Percentiles rank a stretch among this genome's conserved stretches.
Conservation (phyloP, 2,329 filamentous ascomycete genomes). For the Byssoonygena ceratinophila region DNA sequence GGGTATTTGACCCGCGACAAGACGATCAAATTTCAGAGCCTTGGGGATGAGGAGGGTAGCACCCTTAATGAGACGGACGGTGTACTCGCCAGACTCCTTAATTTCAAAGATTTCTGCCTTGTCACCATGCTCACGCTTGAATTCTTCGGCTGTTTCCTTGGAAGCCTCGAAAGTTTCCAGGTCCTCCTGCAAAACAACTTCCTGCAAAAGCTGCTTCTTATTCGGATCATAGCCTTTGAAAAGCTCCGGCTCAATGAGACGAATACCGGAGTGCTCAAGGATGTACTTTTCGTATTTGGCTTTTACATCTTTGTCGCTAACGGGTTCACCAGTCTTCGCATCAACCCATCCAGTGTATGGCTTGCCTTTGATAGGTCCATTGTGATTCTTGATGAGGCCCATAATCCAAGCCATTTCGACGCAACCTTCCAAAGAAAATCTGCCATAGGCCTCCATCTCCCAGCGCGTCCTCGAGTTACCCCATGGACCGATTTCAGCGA, state of each 20-base stretch:
- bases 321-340: conserved; percentile 82
- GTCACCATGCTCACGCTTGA: conserved; percentile 91
- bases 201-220: conserved; percentile 96
- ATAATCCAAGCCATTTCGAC: conserved; percentile 99
- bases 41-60: conserved; percentile 93
- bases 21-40: conserved; percentile 89
- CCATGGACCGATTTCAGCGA: conserved; percentile 93
- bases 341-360: conserved; percentile 95
- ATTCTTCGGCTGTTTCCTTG: conserved; percentile 94
- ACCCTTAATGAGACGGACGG: conserved; percentile 88
- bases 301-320: conserved; percentile 98
- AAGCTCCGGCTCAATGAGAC: conserved; percentile 91
- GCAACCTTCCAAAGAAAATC: conserved; percentile 95
- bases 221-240: conserved; percentile 96
- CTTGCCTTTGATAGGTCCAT: conserved; percentile 89
- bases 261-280: conserved; percentile 91
- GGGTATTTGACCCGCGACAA: conserved; percentile 92
- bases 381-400: conserved; percentile 98
- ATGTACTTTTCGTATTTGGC: conserved; percentile 95
- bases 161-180: conserved; percentile 94
- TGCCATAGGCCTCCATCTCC: conserved; percentile 97
- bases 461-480: conserved; percentile 95
- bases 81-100: conserved; percentile 84
- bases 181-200: conserved; percentile 94
- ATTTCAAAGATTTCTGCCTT: conserved; percentile 98